phyloP scores from a whole-genome alignment of 352 stramenopile species.

The Globisporangium rhizosaccharum region DNA sequence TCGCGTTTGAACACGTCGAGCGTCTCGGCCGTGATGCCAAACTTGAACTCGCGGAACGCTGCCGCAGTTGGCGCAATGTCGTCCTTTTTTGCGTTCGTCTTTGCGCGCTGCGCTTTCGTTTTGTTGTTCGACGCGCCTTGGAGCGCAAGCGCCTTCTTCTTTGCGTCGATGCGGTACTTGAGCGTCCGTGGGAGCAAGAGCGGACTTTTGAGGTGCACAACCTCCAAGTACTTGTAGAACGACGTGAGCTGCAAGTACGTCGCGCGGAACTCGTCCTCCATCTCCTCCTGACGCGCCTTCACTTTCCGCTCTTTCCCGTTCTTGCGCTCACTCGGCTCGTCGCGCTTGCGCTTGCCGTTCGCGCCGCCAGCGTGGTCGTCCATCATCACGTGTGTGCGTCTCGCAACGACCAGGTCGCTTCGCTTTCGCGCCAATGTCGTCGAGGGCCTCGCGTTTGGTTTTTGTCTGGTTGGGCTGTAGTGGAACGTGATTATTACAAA shows the following conservation, averaged over 20 bases:
- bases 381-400: constrained; percentile 5
- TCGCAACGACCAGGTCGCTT: not conserved
- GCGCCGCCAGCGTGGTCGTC: constrained; percentile 11
- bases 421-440: too few relatives aligned
- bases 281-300: constrained; percentile 61
- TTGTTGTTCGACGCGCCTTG: not conserved
- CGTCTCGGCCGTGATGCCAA: constrained; percentile 62
- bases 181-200: constrained; percentile 76
- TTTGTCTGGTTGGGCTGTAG: not conserved
- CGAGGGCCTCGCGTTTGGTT: not conserved
- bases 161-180: constrained; percentile 54
- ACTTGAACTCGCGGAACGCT: constrained; percentile 49
- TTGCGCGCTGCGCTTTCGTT: not conserved
- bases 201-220: constrained; percentile 61
- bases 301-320: constrained; percentile 31
- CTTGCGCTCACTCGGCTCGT: constrained; percentile 41
- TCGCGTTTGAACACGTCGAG: constrained; percentile 56
- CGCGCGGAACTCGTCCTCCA: constrained; percentile 77
- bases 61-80: constrained; percentile 21
- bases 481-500: too few relatives aligned
- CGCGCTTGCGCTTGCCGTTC: constrained; percentile 61
- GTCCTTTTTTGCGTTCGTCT: constrained; percentile 4
- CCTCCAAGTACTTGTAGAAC: constrained; percentile 81
- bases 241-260: constrained; percentile 71
- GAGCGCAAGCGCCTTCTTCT: constrained; percentile 7